Percentiles rank a stretch among this genome's conserved stretches.
Conservation (phyloP, 495 filamentous ascomycete genomes). For the Oidiodendron maius region DNA sequence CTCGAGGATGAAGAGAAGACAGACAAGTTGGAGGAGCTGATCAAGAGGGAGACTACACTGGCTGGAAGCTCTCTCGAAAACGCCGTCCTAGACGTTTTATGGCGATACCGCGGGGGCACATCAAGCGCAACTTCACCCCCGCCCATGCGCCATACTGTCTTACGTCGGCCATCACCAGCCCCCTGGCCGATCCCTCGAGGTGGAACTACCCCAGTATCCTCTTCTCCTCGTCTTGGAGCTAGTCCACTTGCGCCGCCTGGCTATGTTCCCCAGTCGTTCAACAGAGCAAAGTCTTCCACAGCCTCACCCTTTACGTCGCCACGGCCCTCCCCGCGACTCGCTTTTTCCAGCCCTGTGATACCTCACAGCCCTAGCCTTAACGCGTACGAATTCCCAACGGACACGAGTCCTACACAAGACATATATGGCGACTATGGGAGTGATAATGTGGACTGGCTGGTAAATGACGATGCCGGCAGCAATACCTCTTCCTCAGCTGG, state of each 20-base stretch:
- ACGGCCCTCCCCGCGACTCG: conserved; percentile 85
- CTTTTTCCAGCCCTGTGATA: conserved; percentile 83
- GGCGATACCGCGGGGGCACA: conserved; percentile 78
- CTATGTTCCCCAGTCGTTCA: conserved; percentile 69
- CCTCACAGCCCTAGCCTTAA: conserved; percentile 92
- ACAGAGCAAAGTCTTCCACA: conserved; percentile 66
- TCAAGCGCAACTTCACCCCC: conserved; percentile 73
- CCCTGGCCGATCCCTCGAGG: conserved; percentile 82
- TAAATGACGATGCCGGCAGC: conserved; percentile 81
- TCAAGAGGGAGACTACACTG: conserved; percentile 72
- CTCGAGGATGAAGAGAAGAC: conserved; percentile 94
- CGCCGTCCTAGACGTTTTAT: conserved; percentile 83
- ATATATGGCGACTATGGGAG: conserved; percentile 87
- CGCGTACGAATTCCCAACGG: conserved; percentile 82
- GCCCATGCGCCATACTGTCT: conserved; percentile 79
- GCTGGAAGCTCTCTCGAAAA: conserved; percentile 79
- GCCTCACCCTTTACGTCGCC: conserved; percentile 91
- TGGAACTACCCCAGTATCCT: conserved; percentile 66
- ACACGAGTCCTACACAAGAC: conserved; percentile 68
- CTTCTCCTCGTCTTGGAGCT: conserved; percentile 68
- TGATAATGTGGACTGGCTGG: conserved; percentile 94
- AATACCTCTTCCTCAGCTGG: conserved; percentile 66
- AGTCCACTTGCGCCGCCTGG: conserved; percentile 79
- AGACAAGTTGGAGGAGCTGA: conserved; percentile 82
- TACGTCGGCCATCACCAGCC: conserved; percentile 85